A percentile compares a stretch with the other conserved stretches of the same genome.
Conservation (phyloP, 1,139 yeast genomes). For the Yamadazyma epiphylla region DNA sequence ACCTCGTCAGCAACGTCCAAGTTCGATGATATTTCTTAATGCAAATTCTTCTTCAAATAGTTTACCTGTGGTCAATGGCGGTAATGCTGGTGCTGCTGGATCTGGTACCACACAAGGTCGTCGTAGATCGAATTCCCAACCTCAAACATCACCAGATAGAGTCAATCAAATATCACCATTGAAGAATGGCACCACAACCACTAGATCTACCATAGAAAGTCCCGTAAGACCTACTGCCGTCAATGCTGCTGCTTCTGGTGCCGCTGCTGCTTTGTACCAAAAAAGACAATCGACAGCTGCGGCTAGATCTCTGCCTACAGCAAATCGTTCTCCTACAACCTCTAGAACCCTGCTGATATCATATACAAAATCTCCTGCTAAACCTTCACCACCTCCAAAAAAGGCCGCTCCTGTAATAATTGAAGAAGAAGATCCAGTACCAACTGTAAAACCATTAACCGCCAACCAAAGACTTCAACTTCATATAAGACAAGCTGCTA, state of each 20-base stretch:
- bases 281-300: slow-evolving; percentile 8
- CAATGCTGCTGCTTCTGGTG: slow-evolving; percentile 20
- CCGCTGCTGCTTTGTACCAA: slow-evolving; percentile 31
- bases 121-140: slow-evolving; percentile 40
- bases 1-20: slow-evolving; percentile 20
- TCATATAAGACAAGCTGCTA: slow-evolving; percentile 39
- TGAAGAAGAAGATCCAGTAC: slow-evolving; percentile 2
- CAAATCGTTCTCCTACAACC: slow-evolving; percentile 3
- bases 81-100: slow-evolving; percentile 4
- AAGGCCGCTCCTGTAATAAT: slow-evolving; percentile 2
- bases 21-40: slow-evolving; percentile 24
- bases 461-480: slow-evolving; percentile 42
- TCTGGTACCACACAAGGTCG: slow-evolving; percentile 11
- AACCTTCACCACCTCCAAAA: slow-evolving; percentile 1
- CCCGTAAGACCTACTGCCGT: too few relatives aligned
- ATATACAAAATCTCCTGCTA: neutral
- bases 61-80: slow-evolving; percentile 7
- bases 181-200: neutral
- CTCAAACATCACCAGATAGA: too few relatives aligned
- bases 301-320: slow-evolving; percentile 8
- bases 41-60: slow-evolving; percentile 17
- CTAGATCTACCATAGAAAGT: too few relatives aligned
- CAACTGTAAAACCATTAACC: slow-evolving; percentile 16
- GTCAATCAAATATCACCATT: too few relatives aligned
- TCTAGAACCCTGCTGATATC: too few relatives aligned